Conservation (phyloP, 2,329 filamentous ascomycete genomes). For the Sarocladium strictum region DNA sequence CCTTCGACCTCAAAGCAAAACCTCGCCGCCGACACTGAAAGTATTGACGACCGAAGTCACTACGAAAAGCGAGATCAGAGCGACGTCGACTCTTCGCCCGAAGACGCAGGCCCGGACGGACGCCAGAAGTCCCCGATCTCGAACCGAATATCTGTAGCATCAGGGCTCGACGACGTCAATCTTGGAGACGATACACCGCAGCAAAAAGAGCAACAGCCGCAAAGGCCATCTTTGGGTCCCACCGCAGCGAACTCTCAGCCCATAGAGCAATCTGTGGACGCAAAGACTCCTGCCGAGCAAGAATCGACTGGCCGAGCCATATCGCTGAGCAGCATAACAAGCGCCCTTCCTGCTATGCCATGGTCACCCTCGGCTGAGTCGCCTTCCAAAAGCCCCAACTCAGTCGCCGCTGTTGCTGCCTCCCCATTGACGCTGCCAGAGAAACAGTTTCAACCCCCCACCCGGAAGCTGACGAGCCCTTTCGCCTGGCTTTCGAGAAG, state of each 20-base stretch:
- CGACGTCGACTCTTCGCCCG: constrained; percentile 4
- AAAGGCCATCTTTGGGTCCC: neutral
- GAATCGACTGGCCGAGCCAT: constrained; percentile 48
- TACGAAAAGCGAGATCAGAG: constrained; percentile 3
- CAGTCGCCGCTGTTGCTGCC: constrained; percentile 24
- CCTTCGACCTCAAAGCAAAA: constrained; percentile 27
- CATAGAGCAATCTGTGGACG: constrained; percentile 16
- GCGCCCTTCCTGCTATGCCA: constrained; percentile 64
- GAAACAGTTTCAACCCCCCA: constrained; percentile 27
- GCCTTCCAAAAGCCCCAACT: constrained; percentile 38
- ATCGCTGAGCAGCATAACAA: constrained; percentile 65
- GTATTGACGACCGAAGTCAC: constrained; percentile 16
- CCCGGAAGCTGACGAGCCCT: constrained; percentile 77
- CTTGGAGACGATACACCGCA: constrained; percentile 52
- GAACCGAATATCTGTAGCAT: constrained; percentile 39
- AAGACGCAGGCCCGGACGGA: neutral
- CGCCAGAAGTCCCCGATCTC: constrained; percentile 27
- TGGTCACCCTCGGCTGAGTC: constrained; percentile 58
- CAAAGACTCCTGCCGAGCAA: constrained; percentile 26
- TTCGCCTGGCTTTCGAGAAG: constrained; percentile 78
- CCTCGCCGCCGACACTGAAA: constrained; percentile 15
- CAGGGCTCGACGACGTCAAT: constrained; percentile 56
- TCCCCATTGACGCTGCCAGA: constrained; percentile 26
- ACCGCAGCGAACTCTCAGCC: neutral
- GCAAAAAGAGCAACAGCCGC: constrained; percentile 13